Evolutionary conservation across 2,329 filamentous ascomycete genomes (phyloP).

Genomic region (Verticillium longisporum): DNA sequence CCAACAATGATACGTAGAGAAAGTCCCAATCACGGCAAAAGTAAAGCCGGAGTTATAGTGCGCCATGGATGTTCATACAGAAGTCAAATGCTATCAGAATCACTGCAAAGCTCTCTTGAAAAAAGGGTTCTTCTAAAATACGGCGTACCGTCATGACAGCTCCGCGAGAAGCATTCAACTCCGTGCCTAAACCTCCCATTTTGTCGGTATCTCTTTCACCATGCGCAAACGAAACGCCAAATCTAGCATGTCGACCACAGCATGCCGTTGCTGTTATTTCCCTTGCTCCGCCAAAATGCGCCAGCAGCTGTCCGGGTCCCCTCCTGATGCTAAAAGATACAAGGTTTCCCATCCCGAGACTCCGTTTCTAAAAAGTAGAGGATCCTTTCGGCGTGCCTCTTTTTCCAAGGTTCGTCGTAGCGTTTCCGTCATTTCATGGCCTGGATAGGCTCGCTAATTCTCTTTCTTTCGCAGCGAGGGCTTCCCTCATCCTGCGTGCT

Average conservation of each 20-base stretch:
- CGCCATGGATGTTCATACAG: no score
- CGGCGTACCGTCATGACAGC: background rate
- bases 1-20: no score
- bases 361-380: background rate
- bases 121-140: background rate
- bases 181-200: background rate
- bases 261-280: background rate
- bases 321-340: background rate
- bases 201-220: background rate
- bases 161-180: background rate
- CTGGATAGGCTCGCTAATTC: slow-evolving; percentile 49
- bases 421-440: background rate
- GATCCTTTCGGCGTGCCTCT: background rate
- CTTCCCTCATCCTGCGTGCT: slow-evolving; percentile 67
- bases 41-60: no score
- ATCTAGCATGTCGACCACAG: background rate
- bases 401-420: no score
- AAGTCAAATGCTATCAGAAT: no score
- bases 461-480: slow-evolving; percentile 66
- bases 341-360: background rate
- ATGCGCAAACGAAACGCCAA: background rate
- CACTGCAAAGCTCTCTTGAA: background rate
- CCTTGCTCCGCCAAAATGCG: background rate
- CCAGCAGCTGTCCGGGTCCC: background rate
- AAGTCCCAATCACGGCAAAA: no score